phyloP scores from a whole-genome alignment of 2,329 filamentous ascomycete species.

The Alternaria solani region DNA sequence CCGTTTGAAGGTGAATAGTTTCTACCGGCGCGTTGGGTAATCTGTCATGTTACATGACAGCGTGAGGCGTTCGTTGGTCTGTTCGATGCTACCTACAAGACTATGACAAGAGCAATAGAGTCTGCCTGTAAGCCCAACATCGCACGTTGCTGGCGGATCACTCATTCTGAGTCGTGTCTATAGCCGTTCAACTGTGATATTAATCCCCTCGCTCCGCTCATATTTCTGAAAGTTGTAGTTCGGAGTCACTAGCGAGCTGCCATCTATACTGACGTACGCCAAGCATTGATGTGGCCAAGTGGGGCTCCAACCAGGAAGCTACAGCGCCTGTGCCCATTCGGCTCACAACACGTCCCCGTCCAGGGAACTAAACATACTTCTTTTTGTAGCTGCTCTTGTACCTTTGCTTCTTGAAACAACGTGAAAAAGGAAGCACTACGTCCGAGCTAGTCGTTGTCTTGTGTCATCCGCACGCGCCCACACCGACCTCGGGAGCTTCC shows the following conservation, averaged over 20 bases:
- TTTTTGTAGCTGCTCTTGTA: neutral
- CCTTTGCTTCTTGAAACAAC: neutral
- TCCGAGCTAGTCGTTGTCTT: neutral
- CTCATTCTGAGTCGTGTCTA: neutral
- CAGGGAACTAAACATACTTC: neutral
- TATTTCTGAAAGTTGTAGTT: neutral
- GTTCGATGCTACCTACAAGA: neutral
- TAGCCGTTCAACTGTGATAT: neutral
- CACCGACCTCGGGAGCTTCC: neutral
- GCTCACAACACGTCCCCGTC: neutral
- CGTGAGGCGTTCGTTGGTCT: neutral
- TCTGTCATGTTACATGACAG: neutral
- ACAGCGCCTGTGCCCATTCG: constrained; percentile 6
- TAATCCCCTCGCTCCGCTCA: neutral
- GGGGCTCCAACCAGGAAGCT: constrained; percentile 3
- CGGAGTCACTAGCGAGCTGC: neutral
- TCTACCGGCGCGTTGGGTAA: neutral
- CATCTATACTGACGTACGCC: constrained; percentile 15
- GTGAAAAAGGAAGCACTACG: neutral
- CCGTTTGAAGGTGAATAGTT: neutral
- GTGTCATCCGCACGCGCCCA: constrained; percentile 8
- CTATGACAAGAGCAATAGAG: neutral
- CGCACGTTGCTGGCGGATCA: neutral
- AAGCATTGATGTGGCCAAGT: constrained; percentile 2
- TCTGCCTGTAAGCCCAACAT: neutral